Evolutionary conservation across 164 flowering plant species (phyloP).

Genomic region (Saururus chinensis): DNA sequence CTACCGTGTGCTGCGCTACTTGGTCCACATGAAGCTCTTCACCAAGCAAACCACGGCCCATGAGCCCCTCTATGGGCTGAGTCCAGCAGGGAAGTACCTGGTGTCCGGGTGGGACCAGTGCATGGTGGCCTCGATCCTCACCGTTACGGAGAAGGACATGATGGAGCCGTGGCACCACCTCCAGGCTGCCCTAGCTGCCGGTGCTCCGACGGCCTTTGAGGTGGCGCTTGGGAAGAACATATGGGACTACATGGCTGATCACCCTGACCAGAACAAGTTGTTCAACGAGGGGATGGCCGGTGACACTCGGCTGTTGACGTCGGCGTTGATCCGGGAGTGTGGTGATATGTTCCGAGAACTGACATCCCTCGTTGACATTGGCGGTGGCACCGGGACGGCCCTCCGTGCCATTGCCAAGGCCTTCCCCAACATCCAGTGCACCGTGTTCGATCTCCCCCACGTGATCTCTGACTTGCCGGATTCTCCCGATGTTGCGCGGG

Average conservation of each 20-base stretch:
- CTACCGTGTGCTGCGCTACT: conserved; percentile 22
- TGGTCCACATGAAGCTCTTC: conserved; percentile 16
- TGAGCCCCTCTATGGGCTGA: conserved; percentile 7
- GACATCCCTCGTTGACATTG: conserved; percentile 15
- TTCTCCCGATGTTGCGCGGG: conserved; percentile 3
- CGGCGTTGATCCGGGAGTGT: conserved; percentile 11
- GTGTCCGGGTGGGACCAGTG: conserved; percentile 9
- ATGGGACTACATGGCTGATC: conserved; percentile 17
- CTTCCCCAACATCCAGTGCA: conserved; percentile 18
- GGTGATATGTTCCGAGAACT: conserved; percentile 7
- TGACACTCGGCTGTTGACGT: conserved; percentile 9
- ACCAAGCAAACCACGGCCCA: background rate
- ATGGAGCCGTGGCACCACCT: conserved; percentile 15
- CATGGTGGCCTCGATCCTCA: conserved; percentile 9
- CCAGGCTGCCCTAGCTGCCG: conserved; percentile 1
- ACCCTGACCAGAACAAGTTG: conserved; percentile 11
- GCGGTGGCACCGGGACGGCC: conserved; percentile 23
- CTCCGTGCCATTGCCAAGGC: conserved; percentile 15
- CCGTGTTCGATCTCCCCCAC: conserved; percentile 18
- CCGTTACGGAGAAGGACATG: conserved; percentile 11
- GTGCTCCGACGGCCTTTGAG: conserved; percentile 14
- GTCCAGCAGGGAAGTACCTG: conserved; percentile 12
- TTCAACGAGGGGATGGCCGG: conserved; percentile 28
- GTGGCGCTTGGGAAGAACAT: conserved; percentile 19
- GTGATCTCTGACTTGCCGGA: conserved; percentile 13